A percentile compares a stretch with the other conserved stretches of the same genome.
Conservation (phyloP, 495 filamentous ascomycete genomes). For the Achaetomiella virescens region DNA sequence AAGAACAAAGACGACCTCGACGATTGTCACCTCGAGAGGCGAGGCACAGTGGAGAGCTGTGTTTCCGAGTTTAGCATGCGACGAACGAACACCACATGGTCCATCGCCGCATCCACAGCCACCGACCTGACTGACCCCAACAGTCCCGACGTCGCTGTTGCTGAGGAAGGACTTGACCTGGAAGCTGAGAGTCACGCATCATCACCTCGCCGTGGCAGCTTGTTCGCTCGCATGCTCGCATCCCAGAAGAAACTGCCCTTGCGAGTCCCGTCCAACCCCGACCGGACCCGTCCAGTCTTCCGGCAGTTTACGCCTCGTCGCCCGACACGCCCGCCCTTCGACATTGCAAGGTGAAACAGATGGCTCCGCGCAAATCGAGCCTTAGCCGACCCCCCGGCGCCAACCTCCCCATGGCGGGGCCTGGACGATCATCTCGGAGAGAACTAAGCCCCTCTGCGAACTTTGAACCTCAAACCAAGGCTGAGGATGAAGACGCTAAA, state of each 20-base stretch:
- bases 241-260: slow-evolving; percentile 6
- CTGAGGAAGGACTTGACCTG: slow-evolving; percentile 9
- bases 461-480: not conserved
- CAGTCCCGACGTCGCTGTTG: slow-evolving; percentile 8
- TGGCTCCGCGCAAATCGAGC: slow-evolving; percentile 1
- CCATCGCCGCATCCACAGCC: slow-evolving; percentile 10
- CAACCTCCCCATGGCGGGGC: not conserved
- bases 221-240: not conserved
- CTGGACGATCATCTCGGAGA: not conserved
- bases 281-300: not conserved
- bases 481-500: not conserved
- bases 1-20: slow-evolving; percentile 3
- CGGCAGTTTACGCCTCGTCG: not conserved
- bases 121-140: slow-evolving; percentile 23
- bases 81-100: slow-evolving; percentile 17
- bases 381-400: not conserved
- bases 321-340: slow-evolving; percentile 4
- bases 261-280: not conserved
- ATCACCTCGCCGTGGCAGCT: slow-evolving; percentile 13
- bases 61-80: not conserved
- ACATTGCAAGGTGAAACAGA: slow-evolving; percentile 9
- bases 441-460: not conserved
- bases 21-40: not conserved
- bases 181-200: slow-evolving; percentile 11
- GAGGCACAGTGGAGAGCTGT: slow-evolving; percentile 17